Conservation (phyloP, 371 early-diverging fungal genomes). For the Entomophthora muscae region DNA sequence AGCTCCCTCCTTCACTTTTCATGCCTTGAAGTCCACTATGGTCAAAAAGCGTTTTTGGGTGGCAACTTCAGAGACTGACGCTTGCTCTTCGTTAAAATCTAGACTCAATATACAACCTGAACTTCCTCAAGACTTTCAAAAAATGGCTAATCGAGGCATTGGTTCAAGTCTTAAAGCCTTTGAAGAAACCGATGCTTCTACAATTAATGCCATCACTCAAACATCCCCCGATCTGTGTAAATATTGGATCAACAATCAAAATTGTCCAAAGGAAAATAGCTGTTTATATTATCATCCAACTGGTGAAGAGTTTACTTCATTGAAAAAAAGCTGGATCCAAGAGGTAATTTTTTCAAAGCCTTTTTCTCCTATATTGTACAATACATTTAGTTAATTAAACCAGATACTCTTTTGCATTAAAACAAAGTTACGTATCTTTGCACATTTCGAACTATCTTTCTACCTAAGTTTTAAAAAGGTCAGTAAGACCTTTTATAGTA, state of each 20-base stretch:
- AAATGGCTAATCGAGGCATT: background rate
- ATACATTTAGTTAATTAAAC: background rate
- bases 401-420: background rate
- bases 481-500: background rate
- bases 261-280: background rate
- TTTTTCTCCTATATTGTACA: no score
- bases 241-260: conserved; percentile 4
- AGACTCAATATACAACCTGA: background rate
- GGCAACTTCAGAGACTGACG: background rate
- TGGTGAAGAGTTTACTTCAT: background rate
- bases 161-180: background rate
- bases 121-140: background rate
- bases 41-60: background rate
- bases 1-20: background rate
- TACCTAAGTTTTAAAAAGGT: no score
- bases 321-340: background rate
- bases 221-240: background rate
- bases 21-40: background rate
- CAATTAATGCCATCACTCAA: background rate
- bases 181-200: background rate
- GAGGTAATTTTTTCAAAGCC: conserved; percentile 3
- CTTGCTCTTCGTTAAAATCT: background rate
- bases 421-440: background rate
- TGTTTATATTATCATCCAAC: conserved; percentile 2
- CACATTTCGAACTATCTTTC: no score